Percentiles rank a stretch among this genome's conserved stretches.
These are phyloP conservation scores for Nemania diffusa DNA, from an alignment of 2,329 filamentous ascomycete species.

Conservation along the genomic window DNA sequence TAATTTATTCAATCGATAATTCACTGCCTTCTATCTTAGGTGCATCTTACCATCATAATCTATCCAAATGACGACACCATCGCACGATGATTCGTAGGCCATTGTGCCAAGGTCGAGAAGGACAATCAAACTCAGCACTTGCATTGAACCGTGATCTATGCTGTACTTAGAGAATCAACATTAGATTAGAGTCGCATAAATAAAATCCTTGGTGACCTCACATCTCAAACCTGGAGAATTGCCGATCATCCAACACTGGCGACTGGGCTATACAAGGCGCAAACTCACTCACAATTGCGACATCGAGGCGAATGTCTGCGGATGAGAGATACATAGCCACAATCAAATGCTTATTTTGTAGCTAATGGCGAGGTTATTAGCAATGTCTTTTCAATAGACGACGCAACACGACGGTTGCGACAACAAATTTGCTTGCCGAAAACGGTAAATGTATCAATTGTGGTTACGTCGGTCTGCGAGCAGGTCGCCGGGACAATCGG, in stretches of 20 bases:
- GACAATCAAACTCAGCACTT: not conserved
- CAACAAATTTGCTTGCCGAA: not conserved
- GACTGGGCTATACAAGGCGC: not conserved
- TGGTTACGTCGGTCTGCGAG: not conserved
- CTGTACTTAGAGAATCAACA: not conserved
- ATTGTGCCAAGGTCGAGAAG: not conserved
- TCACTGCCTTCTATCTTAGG: not conserved
- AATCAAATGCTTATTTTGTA: not conserved
- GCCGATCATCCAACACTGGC: constrained; percentile 15
- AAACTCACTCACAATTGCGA: not conserved
- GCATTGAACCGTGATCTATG: not conserved
- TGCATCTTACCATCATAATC: not conserved
- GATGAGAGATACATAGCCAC: not conserved
- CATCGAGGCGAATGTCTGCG: not conserved
- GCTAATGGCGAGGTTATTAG: not conserved
- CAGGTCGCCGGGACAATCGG: not conserved
- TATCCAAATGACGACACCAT: not conserved
- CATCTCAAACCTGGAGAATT: constrained; percentile 16
- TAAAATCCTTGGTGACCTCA: not conserved
- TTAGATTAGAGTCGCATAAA: constrained; percentile 5
- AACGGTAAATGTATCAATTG: constrained; percentile 24
- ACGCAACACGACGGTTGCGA: not conserved
- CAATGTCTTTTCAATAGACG: not conserved
- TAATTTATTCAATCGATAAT: not conserved
- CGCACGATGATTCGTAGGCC: not conserved